Base-by-base conservation (phyloP, 345 rosid species). In the Aquilaria sinensis region DNA sequence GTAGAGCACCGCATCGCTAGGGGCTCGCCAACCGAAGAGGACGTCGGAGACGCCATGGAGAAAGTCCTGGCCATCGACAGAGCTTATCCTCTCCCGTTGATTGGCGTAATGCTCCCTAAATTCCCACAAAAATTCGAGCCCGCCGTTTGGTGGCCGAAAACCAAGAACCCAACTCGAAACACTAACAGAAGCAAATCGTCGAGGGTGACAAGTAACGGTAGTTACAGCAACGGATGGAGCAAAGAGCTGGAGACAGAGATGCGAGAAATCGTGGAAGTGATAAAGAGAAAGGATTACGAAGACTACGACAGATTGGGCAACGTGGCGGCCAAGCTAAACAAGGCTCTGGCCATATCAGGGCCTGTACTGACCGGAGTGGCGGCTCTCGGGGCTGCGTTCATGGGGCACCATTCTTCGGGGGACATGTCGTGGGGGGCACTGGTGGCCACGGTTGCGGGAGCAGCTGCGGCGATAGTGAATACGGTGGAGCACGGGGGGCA, bases 41-140 rank as follows among this genome's bases (percentile, higher is more conserved):
- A 86, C 33, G 82, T 81, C 13, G 63, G 70, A 2, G 81, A 79
- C 29, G 73, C 79, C 3, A 66, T 71, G 66, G 73, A 86, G 58
- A 78, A 62, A 67, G 81, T 78, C 23, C 55, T 78, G 66, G 88
- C 83, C 0, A 55, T 83, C 33, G 89, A 83, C 47, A 75, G 34
- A 60, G 86, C 89, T 11, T 86, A 67, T 62, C 92, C 89, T 2
- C 89, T 83, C 53, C 87, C 87, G 2, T 65, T 81, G 53, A 51
- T 81, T 0, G 92, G 86, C 3, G 60, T 54, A 12, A 81, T 79
- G 88, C 74, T 83, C 10, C 76, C 75, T 1, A 86, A 80, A 56
- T 86, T 78, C 77, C 85, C 89, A 0, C 37, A 70, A 51, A 57
- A 3, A 6, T 70, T 81, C 1, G 67, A 74, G 68, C 83, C 92